Base-by-base conservation (phyloP, 192 early-diverging fungal genomes). In the Coemansia sp. region DNA sequence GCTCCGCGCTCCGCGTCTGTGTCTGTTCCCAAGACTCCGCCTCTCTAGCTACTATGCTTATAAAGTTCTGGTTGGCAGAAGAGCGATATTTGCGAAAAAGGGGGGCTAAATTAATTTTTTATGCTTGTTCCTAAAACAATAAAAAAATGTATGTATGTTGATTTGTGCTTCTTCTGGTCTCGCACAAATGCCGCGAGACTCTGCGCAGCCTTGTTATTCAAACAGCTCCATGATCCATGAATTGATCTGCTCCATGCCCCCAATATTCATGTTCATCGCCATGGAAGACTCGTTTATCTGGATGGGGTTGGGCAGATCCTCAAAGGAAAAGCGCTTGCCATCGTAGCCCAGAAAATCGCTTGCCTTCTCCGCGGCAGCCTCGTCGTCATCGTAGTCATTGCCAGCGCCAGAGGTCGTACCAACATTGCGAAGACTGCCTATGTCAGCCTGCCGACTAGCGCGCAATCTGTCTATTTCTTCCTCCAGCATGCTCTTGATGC, bases 301-400 rank as follows among this genome's bases (percentile, higher is more conserved):
- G 6, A 94, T 82, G 7, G 74, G 65, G 49, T 86, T 90, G 30
- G 86, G 85, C 24, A 93, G 61, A 67, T 95, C 90, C 51, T 91
- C 88, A 77, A 95, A 94, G 56, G 77, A 82, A 66, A 95, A 95
- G 61, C 75, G 67, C 64, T 92, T 85, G 45, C 84, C 86, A 29
- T 95, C 93, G 66, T 88, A 88, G 11, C 93, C 93, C 62, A 95
- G 61, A 70, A 85, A 94, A 50, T 86, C 85, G 36, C 80, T 81
- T 16, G 81, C 78, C 24, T 76, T 83, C 45, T 89, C 88, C 6
- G 82, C 86, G 19, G 84, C 83, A 8, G 85, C 68, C 10, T 52
- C 64, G 29, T 75, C 74, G 58, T 80, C 72, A 50, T 67, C 62
- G 29, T 62, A 36, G 48, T 63, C 36, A 20, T 54, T 59, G 18